These are phyloP conservation scores for Thielaviopsis punctulata DNA, from an alignment of 2,329 filamentous ascomycete genomes.

Conservation along the genomic window DNA sequence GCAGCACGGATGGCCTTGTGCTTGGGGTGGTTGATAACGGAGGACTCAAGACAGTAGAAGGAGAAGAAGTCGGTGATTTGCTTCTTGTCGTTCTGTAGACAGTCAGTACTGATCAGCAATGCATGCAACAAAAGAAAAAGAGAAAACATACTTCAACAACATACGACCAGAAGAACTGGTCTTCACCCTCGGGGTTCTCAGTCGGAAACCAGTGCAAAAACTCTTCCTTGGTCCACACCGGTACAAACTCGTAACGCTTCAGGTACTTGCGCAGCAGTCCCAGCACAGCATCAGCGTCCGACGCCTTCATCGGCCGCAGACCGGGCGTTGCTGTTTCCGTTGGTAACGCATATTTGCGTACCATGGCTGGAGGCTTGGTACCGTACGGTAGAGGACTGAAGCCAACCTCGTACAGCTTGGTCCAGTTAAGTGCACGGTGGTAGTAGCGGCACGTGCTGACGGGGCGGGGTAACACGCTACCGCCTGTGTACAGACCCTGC, in stretches of 20 bases:
- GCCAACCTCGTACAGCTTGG: slow-evolving; percentile 85
- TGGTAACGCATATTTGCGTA: slow-evolving; percentile 72
- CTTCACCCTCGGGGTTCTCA: slow-evolving; percentile 49
- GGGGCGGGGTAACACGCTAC: slow-evolving; percentile 77
- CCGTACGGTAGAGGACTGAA: slow-evolving; percentile 76
- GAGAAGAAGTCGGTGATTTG: slow-evolving; percentile 95
- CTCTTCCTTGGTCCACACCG: slow-evolving; percentile 64
- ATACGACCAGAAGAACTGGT: slow-evolving; percentile 86
- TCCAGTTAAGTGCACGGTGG: slow-evolving; percentile 86
- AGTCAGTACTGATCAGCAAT: slow-evolving; percentile 1
- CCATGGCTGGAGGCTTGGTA: slow-evolving; percentile 72
- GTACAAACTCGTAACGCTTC: slow-evolving; percentile 65
- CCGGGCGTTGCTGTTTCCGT: slow-evolving; percentile 55
- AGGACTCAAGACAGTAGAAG: slow-evolving; percentile 89
- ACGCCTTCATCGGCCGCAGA: slow-evolving; percentile 60
- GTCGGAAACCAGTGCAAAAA: slow-evolving; percentile 62
- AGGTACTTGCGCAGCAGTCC: slow-evolving; percentile 63
- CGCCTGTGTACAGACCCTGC: slow-evolving; percentile 92
- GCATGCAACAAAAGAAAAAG: background rate
- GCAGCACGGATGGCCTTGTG: slow-evolving; percentile 72
- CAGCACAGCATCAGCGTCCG: slow-evolving; percentile 61
- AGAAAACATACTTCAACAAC: slow-evolving; percentile 53
- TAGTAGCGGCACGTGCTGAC: slow-evolving; percentile 90
- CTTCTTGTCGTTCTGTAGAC: slow-evolving; percentile 36
- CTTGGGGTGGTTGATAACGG: slow-evolving; percentile 66